Base-by-base conservation (phyloP, 108 stramenopile genomes). In the Cyclotella distinguenda region DNA sequence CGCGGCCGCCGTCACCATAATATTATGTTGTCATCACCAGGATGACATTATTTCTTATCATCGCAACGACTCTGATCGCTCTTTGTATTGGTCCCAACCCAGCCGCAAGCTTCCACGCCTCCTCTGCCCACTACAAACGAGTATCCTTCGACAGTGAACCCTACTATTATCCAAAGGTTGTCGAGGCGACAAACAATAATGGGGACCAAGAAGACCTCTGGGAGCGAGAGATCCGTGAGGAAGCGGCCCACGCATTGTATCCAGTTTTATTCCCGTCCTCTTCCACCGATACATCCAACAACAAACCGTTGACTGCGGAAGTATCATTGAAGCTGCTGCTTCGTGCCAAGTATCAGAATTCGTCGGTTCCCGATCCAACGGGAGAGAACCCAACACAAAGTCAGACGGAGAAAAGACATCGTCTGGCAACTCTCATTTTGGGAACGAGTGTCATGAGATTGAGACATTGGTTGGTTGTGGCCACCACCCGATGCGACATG, bases 361-460 rank as follows among this genome's bases (percentile, higher is more conserved):
- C 25, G 25, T 22, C 28, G 9, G 13, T 11, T 13, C 25, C 33
- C 31, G 30, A 40, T 13, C 15, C 3, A 32, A 49, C 18, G 46
- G 2, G 35, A 25, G 11, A 18, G 27, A 40, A 58, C 18, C 66
- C 1, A 57, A 19, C 25, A 18, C 48, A 19, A 43, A 51, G 25
- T 35, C 31, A 59, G 35, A 66, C 30, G 33, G 16, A 38, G 56
- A 63, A 10, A 46, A 66, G 27, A 48, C 48, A 26, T 34, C n/a
- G 68, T 40, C 36, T 70, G 25, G 55, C 72, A 1, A 43, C 57
- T 25, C 61, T 79, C 3, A 36, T 74, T 18, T 49, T 79, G 12
- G 78, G 78, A 45, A 79, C 78, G 39, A 70, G 73, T 49, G 73
- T 74, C 27, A 79, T 79, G 78, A 21, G 78, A 35, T 44, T 79